A percentile compares a stretch with the other conserved stretches of the same genome.
Evolutionary conservation across 2,329 filamentous ascomycete species (phyloP).

Genomic region (Endothia cerciana): DNA sequence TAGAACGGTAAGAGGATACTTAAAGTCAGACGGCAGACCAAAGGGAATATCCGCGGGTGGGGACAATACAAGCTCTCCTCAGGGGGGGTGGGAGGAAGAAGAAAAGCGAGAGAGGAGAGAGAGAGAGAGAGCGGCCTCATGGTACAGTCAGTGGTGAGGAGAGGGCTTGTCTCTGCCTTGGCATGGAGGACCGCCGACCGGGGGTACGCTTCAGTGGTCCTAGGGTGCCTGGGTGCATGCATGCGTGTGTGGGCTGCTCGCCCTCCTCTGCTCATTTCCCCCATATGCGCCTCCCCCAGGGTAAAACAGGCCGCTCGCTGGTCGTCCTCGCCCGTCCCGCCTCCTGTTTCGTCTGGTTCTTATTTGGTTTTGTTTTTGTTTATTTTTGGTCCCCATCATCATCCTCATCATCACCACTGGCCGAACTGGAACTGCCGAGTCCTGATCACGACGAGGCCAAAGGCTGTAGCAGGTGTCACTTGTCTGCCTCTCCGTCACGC

Average conservation of each 20-base stretch:
- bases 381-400: not conserved
- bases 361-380: not conserved
- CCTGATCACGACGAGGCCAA: too few relatives aligned
- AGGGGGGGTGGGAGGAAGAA: too few relatives aligned
- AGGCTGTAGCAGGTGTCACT: too few relatives aligned
- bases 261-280: conserved; percentile 3
- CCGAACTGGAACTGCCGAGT: too few relatives aligned
- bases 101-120: too few relatives aligned
- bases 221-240: too few relatives aligned
- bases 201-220: not conserved
- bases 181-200: not conserved
- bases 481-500: too few relatives aligned
- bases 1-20: conserved; percentile 5
- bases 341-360: conserved; percentile 1
- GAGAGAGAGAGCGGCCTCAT: not conserved
- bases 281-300: not conserved
- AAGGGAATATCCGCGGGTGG: conserved; percentile 16
- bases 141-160: too few relatives aligned
- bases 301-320: too few relatives aligned
- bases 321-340: not conserved
- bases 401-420: not conserved
- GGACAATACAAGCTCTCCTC: conserved; percentile 1
- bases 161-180: not conserved
- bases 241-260: too few relatives aligned
- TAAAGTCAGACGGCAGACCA: not conserved